Conservation (phyloP, 441 rosid species). For the Jatropha podagrica region DNA sequence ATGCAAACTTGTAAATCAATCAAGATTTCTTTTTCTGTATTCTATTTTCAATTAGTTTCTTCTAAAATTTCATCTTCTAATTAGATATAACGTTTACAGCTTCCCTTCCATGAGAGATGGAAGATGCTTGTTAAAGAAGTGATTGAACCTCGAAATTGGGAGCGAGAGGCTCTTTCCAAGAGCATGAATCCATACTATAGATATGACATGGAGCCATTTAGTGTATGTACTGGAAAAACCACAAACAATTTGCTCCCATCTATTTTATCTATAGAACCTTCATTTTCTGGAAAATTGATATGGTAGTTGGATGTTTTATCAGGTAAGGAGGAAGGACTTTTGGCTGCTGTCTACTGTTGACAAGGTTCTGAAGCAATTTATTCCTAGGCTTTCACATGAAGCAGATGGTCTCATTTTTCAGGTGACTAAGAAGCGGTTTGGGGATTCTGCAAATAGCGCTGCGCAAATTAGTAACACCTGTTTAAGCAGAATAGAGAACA, state of each 20-base stretch:
- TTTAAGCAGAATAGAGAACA: not conserved
- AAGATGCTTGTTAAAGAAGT: constrained; percentile 87
- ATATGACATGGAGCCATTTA: constrained; percentile 91
- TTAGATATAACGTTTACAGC: constrained; percentile 35
- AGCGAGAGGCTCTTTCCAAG: constrained; percentile 61
- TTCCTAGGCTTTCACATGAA: constrained; percentile 87
- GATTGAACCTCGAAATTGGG: constrained; percentile 76
- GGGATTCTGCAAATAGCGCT: not conserved
- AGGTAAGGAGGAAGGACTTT: constrained; percentile 93
- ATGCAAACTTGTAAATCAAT: not conserved
- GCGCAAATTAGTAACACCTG: not conserved
- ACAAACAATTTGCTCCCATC: not conserved
- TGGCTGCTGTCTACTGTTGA: constrained; percentile 82
- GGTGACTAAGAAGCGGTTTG: constrained; percentile 35
- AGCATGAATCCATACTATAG: constrained; percentile 62
- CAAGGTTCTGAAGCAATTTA: constrained; percentile 75
- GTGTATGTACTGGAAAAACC: constrained; percentile 43
- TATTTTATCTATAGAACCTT: not conserved
- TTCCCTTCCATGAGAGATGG: constrained; percentile 87
- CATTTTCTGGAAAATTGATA: constrained; percentile 9
- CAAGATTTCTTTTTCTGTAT: not conserved
- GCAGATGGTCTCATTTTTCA: constrained; percentile 92
- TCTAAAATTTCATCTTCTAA: not conserved
- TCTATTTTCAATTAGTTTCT: not conserved
- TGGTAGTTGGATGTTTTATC: constrained; percentile 10